Evolutionary conservation across 495 filamentous ascomycete species (phyloP).

Genomic region (Platismatia glauca): DNA sequence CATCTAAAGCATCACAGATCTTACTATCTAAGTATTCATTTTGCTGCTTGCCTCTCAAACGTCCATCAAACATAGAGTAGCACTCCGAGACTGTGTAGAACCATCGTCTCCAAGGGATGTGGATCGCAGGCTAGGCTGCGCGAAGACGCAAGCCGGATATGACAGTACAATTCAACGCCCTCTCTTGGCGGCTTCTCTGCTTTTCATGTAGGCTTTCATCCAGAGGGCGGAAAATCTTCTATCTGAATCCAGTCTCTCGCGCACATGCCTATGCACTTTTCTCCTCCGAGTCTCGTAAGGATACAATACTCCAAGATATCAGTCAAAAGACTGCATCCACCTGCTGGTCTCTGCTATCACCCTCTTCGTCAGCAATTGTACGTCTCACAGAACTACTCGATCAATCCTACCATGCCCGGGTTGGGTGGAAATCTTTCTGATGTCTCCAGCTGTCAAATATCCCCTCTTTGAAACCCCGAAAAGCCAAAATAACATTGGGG

Average conservation of each 20-base stretch:
- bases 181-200: neutral
- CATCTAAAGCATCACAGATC: too few relatives aligned
- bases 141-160: neutral
- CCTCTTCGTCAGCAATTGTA: slow-evolving; percentile 12
- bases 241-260: neutral
- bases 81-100: neutral
- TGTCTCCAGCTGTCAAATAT: slow-evolving; percentile 1
- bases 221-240: neutral
- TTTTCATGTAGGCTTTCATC: neutral
- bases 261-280: neutral
- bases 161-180: neutral
- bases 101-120: neutral
- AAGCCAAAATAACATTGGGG: neutral
- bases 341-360: slow-evolving; percentile 15
- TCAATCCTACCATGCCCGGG: neutral
- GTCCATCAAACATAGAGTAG: too few relatives aligned
- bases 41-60: too few relatives aligned
- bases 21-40: too few relatives aligned
- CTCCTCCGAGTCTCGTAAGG: neutral
- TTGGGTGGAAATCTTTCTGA: neutral
- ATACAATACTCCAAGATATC: neutral
- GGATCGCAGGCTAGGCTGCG: neutral
- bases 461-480: neutral
- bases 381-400: neutral
- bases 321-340: neutral